These are phyloP conservation scores for Colletotrichum ledebouriae DNA, from an alignment of 2,329 filamentous ascomycete species.

Conservation along the genomic window DNA sequence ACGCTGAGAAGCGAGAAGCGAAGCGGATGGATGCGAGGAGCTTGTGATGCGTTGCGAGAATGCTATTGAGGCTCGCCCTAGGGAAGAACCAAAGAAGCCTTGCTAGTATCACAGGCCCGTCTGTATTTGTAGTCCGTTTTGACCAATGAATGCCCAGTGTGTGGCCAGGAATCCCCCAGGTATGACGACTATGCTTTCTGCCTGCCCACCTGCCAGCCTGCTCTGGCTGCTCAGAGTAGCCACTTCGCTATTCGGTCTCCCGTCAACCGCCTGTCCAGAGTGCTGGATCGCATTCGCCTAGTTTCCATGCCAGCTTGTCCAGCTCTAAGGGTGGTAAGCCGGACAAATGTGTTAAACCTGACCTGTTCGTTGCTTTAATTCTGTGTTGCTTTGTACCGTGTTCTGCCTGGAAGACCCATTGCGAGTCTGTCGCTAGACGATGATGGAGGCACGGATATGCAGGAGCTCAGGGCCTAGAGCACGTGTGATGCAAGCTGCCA, in stretches of 20 bases:
- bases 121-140: slow-evolving; percentile 39
- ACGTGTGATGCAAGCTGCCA: slow-evolving; percentile 30
- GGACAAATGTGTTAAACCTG: neutral
- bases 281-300: slow-evolving; percentile 1
- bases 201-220: slow-evolving; percentile 13
- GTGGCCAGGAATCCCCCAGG: neutral
- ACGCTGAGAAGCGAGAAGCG: neutral
- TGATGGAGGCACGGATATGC: slow-evolving; percentile 40
- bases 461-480: slow-evolving; percentile 31
- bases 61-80: slow-evolving; percentile 19
- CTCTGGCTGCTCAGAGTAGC: slow-evolving; percentile 3
- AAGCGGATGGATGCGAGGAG: slow-evolving; percentile 8
- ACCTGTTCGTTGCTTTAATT: neutral
- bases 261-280: slow-evolving; percentile 8
- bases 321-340: neutral
- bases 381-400: slow-evolving; percentile 7
- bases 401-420: slow-evolving; percentile 4
- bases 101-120: slow-evolving; percentile 23
- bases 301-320: neutral
- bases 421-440: slow-evolving; percentile 12
- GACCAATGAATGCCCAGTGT: slow-evolving; percentile 29
- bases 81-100: slow-evolving; percentile 3
- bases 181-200: slow-evolving; percentile 37
- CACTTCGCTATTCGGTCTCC: neutral
- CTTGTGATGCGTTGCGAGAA: slow-evolving; percentile 11